Evolutionary conservation across 805 yeast species (phyloP).

Genomic region (Priceomyces haplophilus): DNA sequence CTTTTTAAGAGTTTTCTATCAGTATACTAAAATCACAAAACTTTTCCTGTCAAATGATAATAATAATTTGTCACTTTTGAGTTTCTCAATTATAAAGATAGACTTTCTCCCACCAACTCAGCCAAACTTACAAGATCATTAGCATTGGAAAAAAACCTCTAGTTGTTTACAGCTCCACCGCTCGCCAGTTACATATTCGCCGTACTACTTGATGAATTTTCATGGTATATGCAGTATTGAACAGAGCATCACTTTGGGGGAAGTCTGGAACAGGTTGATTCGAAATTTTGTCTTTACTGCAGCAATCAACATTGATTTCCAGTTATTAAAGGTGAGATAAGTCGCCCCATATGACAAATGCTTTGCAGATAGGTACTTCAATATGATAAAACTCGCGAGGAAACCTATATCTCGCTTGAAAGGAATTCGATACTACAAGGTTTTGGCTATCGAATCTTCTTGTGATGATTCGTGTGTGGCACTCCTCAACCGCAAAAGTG

Average conservation of each 20-base stretch:
- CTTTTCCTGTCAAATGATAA: background rate
- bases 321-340: no score
- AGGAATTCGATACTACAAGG: slow-evolving; percentile 46
- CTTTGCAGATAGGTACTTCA: no score
- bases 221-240: background rate
- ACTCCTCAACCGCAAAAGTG: slow-evolving; percentile 50
- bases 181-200: background rate
- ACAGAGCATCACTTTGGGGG: background rate
- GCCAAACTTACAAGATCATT: background rate
- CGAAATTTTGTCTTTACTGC: no score
- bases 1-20: no score
- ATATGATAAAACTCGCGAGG: background rate
- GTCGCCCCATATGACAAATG: no score
- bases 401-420: background rate
- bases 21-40: background rate
- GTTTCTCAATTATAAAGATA: background rate
- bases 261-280: no score
- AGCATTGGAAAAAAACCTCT: background rate
- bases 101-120: background rate
- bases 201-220: slow-evolving; percentile 2
- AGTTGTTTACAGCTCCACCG: background rate
- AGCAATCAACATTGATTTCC: no score
- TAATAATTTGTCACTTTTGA: background rate
- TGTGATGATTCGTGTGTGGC: slow-evolving; percentile 96
- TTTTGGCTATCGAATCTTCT: slow-evolving; percentile 85